Conservation (phyloP, 1,139 yeast species). For the Petasospora rhodanensis region DNA sequence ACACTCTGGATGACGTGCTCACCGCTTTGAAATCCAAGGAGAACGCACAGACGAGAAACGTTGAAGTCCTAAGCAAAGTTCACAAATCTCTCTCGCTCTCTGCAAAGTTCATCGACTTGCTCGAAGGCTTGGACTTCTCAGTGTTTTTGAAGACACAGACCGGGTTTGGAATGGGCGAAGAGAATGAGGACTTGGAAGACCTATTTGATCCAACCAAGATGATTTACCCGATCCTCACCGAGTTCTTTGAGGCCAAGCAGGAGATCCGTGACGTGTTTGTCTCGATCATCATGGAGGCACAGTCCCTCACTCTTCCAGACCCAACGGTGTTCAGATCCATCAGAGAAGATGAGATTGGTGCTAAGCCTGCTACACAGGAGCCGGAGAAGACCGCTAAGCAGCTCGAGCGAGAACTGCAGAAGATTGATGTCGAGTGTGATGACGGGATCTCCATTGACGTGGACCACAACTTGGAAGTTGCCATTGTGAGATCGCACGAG, state of each 20-base stretch:
- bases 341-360: slow-evolving; percentile 44
- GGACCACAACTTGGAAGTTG: slow-evolving; percentile 40
- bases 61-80: slow-evolving; percentile 47
- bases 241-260: slow-evolving; percentile 74
- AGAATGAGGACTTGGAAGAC: slow-evolving; percentile 14
- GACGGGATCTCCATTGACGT: slow-evolving; percentile 46
- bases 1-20: slow-evolving; percentile 38
- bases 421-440: slow-evolving; percentile 42
- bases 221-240: slow-evolving; percentile 62
- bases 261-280: slow-evolving; percentile 60
- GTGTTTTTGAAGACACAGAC: slow-evolving; percentile 18
- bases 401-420: slow-evolving; percentile 41
- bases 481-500: slow-evolving; percentile 43
- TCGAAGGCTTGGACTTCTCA: slow-evolving; percentile 62
- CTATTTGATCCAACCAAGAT: slow-evolving; percentile 30
- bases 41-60: slow-evolving; percentile 44
- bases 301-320: slow-evolving; percentile 64
- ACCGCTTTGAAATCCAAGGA: slow-evolving; percentile 30
- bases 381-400: slow-evolving; percentile 49
- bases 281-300: slow-evolving; percentile 62
- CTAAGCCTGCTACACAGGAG: slow-evolving; percentile 38
- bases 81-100: slow-evolving; percentile 50
- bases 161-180: slow-evolving; percentile 1
- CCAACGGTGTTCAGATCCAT: slow-evolving; percentile 68
- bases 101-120: slow-evolving; percentile 44